Base-by-base conservation (phyloP, 352 stramenopile species). In the Nothophytophthora sp. region DNA sequence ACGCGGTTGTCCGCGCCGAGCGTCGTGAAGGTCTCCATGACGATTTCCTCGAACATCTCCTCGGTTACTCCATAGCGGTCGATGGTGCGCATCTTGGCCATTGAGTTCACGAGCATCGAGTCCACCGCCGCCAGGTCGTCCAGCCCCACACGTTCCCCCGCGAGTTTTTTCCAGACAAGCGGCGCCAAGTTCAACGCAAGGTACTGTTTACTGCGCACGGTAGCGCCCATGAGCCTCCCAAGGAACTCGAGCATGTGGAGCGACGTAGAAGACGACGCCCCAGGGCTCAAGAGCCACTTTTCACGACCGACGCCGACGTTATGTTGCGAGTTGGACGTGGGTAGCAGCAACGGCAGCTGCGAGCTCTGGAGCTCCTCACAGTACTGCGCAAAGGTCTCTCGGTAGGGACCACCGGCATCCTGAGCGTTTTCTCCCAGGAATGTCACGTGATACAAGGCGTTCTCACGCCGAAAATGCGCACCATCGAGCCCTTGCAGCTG, bases 231-330 rank as follows among this genome's bases (percentile, higher is more conserved):
- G 4, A 98, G 63, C 52, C 97, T 97, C 7, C 93, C 93, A 9
- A 98, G 62, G 43, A 98, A 98, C 40, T 94, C 79, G 28, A 95
- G 92, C 81, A 97, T 96, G 24, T 86, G 77, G 16, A 86, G 59
- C 15, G 76, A 43, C 27, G 65, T 85, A 0, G 34, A 24, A n/a
- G 54, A 66, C 8, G 48, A 67, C 11, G 90, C 76, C 13, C 70
- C 73, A 1, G 93, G 88, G 55, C 97, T 96, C 40, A 97, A 39
- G 11, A 98, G 59, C 76, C 90, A 98, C 38, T 90, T 94, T 39
- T 98, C 92, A 5, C 88, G 71, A 5, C 87, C 89, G 13, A 70
- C 57, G 22, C 94, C 91, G 37, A 97, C 90, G 32, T 95, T 91
- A 51, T 97, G 86, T 32, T 88, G 77, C 3, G 75, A 85, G 50